phyloP scores from a whole-genome alignment of 2,329 filamentous ascomycete genomes.

The Rutstroemia sp. region DNA sequence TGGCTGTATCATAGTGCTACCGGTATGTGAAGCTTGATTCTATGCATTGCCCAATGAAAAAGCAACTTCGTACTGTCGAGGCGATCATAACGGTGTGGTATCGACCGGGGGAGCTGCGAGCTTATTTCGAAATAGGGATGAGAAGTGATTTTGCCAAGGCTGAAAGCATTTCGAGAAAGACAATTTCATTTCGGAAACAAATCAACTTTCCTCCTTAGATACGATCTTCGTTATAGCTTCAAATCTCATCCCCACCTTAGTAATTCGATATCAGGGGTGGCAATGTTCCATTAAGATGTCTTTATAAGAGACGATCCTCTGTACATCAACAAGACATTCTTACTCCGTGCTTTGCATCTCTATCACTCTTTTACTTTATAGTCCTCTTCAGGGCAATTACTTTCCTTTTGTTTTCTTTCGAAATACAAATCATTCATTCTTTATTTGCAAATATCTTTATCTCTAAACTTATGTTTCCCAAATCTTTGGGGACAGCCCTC shows the following conservation, averaged over 20 bases:
- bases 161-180: not conserved
- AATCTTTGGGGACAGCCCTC: slow-evolving; percentile 7
- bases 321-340: not conserved
- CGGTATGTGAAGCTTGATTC: too few species aligned
- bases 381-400: slow-evolving; percentile 7
- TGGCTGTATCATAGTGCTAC: too few species aligned
- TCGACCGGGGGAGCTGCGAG: not conserved
- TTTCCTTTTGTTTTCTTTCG: not conserved
- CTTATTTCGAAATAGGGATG: slow-evolving; percentile 1
- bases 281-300: not conserved
- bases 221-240: slow-evolving; percentile 1
- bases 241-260: not conserved
- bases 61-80: too few species aligned
- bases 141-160: not conserved
- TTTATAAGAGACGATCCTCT: slow-evolving; percentile 7
- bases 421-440: not conserved
- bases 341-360: slow-evolving; percentile 1
- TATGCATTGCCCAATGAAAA: too few species aligned
- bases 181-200: slow-evolving; percentile 7
- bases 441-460: not conserved
- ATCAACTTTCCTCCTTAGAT: not conserved
- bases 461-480: slow-evolving; percentile 2
- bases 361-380: slow-evolving; percentile 6
- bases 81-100: not conserved
- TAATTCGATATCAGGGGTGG: not conserved